These are phyloP conservation scores for Kodamaea arcana DNA, from an alignment of 1,139 yeast genomes.

Conservation along the genomic window DNA sequence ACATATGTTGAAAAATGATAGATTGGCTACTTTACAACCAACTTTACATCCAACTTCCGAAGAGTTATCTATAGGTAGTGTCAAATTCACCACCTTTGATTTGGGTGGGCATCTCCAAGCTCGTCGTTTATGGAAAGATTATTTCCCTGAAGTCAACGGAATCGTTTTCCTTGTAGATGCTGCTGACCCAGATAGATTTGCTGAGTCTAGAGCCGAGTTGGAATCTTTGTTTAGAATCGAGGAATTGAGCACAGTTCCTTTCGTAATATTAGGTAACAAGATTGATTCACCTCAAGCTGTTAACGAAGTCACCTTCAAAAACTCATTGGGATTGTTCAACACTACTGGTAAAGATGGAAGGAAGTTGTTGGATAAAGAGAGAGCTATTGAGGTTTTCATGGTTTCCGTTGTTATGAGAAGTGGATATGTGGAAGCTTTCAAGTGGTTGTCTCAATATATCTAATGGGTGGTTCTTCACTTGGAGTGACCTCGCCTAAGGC, in stretches of 20 bases:
- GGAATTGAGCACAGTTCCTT: slow-evolving; percentile 85
- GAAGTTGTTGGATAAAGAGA: slow-evolving; percentile 66
- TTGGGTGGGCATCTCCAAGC: slow-evolving; percentile 99
- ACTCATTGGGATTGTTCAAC: slow-evolving; percentile 77
- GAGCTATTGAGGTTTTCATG: slow-evolving; percentile 97
- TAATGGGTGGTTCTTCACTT: too few relatives aligned
- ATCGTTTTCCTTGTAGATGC: slow-evolving; percentile 96
- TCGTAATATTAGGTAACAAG: slow-evolving; percentile 91
- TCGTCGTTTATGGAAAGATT: slow-evolving; percentile 98
- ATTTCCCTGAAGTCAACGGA: slow-evolving; percentile 98
- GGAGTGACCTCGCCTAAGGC: too few relatives aligned
- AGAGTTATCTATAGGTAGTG: slow-evolving; percentile 94
- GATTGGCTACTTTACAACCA: slow-evolving; percentile 96
- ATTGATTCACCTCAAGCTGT: slow-evolving; percentile 94
- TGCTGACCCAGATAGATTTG: slow-evolving; percentile 92
- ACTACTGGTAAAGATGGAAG: slow-evolving; percentile 80
- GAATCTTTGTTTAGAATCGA: slow-evolving; percentile 90
- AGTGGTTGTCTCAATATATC: slow-evolving; percentile 93
- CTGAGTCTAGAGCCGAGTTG: slow-evolving; percentile 91
- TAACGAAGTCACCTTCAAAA: slow-evolving; percentile 89
- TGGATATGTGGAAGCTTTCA: slow-evolving; percentile 94
- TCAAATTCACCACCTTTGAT: slow-evolving; percentile 95
- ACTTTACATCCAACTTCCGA: slow-evolving; percentile 98
- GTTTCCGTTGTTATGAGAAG: slow-evolving; percentile 96
- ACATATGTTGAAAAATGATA: slow-evolving; percentile 96